A percentile compares a stretch with the other conserved stretches of the same genome.
Conservation (phyloP, 129 eudicot species). For the Tanacetum coccineum region DNA sequence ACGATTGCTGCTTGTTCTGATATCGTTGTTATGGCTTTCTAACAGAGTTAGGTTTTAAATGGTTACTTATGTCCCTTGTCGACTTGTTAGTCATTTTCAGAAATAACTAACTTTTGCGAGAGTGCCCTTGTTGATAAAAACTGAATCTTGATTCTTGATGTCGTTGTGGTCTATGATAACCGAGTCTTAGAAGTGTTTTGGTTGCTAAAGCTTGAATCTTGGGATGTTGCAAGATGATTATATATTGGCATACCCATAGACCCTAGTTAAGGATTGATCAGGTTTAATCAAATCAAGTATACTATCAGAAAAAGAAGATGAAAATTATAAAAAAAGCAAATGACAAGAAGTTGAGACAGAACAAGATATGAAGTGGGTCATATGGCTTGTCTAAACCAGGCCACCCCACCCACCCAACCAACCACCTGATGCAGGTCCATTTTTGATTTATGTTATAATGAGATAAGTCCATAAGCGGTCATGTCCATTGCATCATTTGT, state of each 20-base stretch:
- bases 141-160: too few relatives aligned
- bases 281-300: not conserved
- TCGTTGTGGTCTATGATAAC: too few relatives aligned
- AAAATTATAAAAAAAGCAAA: too few relatives aligned
- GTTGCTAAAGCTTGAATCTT: not conserved
- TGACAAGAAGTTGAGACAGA: not conserved
- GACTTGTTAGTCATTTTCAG: too few relatives aligned
- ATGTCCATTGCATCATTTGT: not conserved
- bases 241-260: not conserved
- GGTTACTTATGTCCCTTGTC: too few relatives aligned
- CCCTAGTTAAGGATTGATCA: not conserved
- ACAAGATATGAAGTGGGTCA: conserved; percentile 9
- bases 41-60: too few relatives aligned
- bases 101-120: too few relatives aligned
- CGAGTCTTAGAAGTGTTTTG: not conserved
- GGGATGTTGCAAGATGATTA: conserved; percentile 6
- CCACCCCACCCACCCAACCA: conserved; percentile 7
- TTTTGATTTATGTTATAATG: not conserved
- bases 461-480: conserved; percentile 1
- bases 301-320: too few relatives aligned
- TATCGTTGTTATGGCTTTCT: not conserved
- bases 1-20: not conserved
- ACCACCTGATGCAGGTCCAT: not conserved
- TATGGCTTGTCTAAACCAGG: not conserved
- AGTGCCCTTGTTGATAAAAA: too few relatives aligned